These are phyloP conservation scores for Adansonia grandidieri DNA, from an alignment of 441 rosid species.

Conservation along the genomic window DNA sequence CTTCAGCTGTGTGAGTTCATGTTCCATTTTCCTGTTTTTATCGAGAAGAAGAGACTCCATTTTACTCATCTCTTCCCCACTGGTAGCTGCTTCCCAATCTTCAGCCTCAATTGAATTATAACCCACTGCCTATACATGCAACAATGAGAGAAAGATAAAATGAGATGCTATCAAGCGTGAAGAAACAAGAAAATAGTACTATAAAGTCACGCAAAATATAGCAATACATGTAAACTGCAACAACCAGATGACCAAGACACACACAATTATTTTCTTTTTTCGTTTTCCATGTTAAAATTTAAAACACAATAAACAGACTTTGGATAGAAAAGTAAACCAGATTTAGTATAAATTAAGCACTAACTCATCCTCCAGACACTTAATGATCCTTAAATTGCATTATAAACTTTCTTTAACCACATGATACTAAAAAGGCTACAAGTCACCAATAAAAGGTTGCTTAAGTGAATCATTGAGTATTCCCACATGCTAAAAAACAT, in stretches of 20 bases:
- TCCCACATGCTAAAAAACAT: constrained; percentile 6
- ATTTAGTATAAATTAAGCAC: constrained; percentile 4
- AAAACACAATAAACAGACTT: not conserved
- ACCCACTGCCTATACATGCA: constrained; percentile 77
- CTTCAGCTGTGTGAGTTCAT: constrained; percentile 93
- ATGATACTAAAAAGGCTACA: not conserved
- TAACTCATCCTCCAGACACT: not conserved
- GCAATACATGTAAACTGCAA: constrained; percentile 5
- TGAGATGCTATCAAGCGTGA: not conserved
- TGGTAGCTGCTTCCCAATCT: constrained; percentile 98
- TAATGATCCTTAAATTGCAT: constrained; percentile 11
- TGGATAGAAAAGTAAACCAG: not conserved
- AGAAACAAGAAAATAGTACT: constrained; percentile 22
- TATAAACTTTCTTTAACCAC: constrained; percentile 2
- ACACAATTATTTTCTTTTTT: not conserved
- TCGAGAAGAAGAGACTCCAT: constrained; percentile 99
- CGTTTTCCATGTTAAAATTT: not conserved
- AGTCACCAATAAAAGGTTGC: constrained; percentile 4
- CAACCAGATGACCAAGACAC: not conserved
- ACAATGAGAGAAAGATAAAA: constrained; percentile 20
- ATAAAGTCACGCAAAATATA: not conserved
- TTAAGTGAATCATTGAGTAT: not conserved
- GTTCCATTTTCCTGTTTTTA: constrained; percentile 98
- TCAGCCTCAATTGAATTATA: constrained; percentile 99
- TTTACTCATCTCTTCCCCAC: constrained; percentile 97